Evolutionary conservation across 2,329 filamentous ascomycete species (phyloP).

Genomic region (Aspergillus aculeatus): DNA sequence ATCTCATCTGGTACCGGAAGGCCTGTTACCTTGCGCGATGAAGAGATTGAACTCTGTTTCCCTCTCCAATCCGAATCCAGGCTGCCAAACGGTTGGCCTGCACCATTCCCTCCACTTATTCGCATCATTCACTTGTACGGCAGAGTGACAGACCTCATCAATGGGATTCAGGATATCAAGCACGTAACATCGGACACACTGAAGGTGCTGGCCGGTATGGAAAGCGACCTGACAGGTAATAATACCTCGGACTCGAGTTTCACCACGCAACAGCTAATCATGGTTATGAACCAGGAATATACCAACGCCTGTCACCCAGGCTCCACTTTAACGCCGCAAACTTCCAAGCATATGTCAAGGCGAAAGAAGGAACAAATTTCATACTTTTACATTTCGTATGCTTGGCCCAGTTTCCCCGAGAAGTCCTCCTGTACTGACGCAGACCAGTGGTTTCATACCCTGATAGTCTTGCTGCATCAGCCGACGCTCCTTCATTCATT

Average conservation of each 20-base stretch:
- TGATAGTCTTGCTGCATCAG: constrained; percentile 82
- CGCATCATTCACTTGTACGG: constrained; percentile 85
- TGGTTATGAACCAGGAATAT: constrained; percentile 45
- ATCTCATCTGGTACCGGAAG: constrained; percentile 85
- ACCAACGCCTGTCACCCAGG: constrained; percentile 71
- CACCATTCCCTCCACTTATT: constrained; percentile 76
- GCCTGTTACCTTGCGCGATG: constrained; percentile 77
- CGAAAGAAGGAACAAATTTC: constrained; percentile 81
- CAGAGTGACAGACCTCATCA: constrained; percentile 77
- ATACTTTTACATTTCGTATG: constrained; percentile 71
- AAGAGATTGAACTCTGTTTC: constrained; percentile 79
- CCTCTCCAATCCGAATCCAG: constrained; percentile 55
- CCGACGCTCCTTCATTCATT: constrained; percentile 80
- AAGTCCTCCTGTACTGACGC: constrained; percentile 16
- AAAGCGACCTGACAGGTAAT: constrained; percentile 69
- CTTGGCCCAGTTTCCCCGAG: not conserved
- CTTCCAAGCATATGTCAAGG: constrained; percentile 79
- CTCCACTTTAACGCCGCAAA: constrained; percentile 83
- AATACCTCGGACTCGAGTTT: constrained; percentile 30
- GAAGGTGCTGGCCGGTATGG: constrained; percentile 71
- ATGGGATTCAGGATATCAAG: constrained; percentile 71
- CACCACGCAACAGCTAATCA: constrained; percentile 1
- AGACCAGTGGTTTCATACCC: constrained; percentile 71
- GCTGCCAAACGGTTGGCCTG: constrained; percentile 65
- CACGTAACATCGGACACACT: constrained; percentile 75